Base-by-base conservation (phyloP, 164 flowering plant species). In the Liquidambar formosana region DNA sequence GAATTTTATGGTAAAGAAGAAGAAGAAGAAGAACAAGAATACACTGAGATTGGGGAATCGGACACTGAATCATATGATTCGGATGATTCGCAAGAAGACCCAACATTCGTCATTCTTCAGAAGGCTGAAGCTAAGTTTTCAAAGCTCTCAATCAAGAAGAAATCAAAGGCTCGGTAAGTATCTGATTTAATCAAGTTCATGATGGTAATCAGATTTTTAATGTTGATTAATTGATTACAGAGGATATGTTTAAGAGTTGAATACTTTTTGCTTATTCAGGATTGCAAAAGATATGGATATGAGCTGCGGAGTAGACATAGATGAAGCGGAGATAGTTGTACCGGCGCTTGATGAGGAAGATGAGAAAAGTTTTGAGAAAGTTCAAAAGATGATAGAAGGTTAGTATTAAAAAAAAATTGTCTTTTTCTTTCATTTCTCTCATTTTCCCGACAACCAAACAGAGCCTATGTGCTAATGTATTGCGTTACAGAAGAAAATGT, bases 311-410 rank as follows among this genome's bases (percentile, higher is more conserved):
- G 78, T 26, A 43, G 82, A 76, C 41, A 10, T 23, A 19, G 77
- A 76, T 45, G 68, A 60, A 33, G 57, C 18, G 44, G 85, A 79
- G 60, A 56, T 74, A 26, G 52, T 63, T 73, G 71, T 64, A 12
- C 70, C 82, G 0, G 75, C 76, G 61, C 76, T 84, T 57, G 75
- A 83, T 28, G 84, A 73, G 26, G 54, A 73, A 8, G 94, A 86
- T 16, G 48, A 71, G 56, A 76, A 86, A 66, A 57, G 83, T 41
- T 82, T 77, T 63, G 83, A 82, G 59, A 67, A 28, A 21, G 78
- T 88, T 65, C 80, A 75, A 60, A 77, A 78, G 45, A 69, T 84
- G 38, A 79, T 91, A 38, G 64, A 80, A 78, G 91, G 94, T 86
- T 57, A 44, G 70, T 47, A n/a, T n/a, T n/a, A n/a, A n/a, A 41